Conservation (phyloP, 1,284 basidiomycete genomes). For the Apiotrichum mycotoxinovorans region DNA sequence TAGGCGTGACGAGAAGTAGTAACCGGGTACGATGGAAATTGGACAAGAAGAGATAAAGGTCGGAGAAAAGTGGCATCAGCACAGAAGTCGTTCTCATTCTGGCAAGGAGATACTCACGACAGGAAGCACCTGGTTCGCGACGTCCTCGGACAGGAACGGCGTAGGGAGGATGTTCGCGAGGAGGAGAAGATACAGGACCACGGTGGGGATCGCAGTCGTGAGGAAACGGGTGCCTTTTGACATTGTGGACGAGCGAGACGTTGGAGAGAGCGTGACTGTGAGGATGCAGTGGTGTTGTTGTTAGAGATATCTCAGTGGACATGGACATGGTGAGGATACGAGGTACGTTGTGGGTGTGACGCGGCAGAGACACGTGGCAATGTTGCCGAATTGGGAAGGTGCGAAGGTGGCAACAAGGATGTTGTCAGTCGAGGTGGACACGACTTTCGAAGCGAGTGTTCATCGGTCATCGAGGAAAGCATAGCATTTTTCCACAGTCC, state of each 20-base stretch:
- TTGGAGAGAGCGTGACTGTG: not conserved
- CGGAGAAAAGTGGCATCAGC: not conserved
- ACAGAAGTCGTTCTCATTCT: too few species aligned
- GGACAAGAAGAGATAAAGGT: not conserved
- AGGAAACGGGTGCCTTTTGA: constrained; percentile 59
- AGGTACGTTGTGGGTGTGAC: not conserved
- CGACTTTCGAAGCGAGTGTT: too few species aligned
- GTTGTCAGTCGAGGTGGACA: too few species aligned
- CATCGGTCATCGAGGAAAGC: too few species aligned
- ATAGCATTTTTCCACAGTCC: too few species aligned
- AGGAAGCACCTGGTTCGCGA: constrained; percentile 57
- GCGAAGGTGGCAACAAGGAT: too few species aligned
- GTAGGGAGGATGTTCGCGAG: constrained; percentile 58
- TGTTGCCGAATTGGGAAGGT: not conserved
- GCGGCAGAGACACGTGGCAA: not conserved
- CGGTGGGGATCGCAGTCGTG: constrained; percentile 51
- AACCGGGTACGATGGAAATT: not conserved
- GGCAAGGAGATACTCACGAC: constrained; percentile 53
- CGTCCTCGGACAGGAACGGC: constrained; percentile 57
- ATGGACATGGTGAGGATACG: not conserved
- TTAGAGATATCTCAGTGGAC: not conserved
- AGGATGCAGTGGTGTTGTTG: not conserved
- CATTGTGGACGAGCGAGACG: constrained; percentile 48
- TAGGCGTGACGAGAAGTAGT: not conserved
- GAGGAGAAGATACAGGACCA: constrained; percentile 58